These are phyloP conservation scores for Dioscorea zingiberensis DNA, from an alignment of 106 monocot species.

Conservation along the genomic window DNA sequence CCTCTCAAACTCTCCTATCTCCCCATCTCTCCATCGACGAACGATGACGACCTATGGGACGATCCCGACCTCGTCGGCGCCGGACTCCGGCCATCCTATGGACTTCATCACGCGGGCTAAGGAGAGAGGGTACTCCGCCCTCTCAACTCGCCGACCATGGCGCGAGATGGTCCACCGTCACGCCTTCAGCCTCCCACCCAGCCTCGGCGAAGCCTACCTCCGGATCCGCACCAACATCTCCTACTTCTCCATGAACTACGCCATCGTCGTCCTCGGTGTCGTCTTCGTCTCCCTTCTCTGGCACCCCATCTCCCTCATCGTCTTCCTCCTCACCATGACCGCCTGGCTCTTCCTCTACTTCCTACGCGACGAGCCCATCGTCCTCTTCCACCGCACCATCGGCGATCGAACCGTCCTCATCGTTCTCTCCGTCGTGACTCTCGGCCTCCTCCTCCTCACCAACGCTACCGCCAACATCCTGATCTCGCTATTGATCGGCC, in stretches of 20 bases:
- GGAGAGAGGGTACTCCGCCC: constrained; percentile 42
- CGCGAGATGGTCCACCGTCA: constrained; percentile 33
- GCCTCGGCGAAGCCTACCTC: constrained; percentile 56
- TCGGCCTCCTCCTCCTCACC: constrained; percentile 63
- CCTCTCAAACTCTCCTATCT: neutral
- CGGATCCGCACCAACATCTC: constrained; percentile 55
- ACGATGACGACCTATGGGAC: constrained; percentile 71
- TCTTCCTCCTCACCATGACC: constrained; percentile 35
- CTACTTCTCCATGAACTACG: constrained; percentile 88
- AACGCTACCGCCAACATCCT: constrained; percentile 53
- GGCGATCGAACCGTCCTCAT: constrained; percentile 38
- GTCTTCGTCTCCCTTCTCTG: constrained; percentile 74
- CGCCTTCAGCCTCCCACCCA: constrained; percentile 45
- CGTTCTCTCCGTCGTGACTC: constrained; percentile 50
- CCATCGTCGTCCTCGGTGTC: constrained; percentile 59
- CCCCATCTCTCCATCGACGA: neutral
- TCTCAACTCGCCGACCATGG: constrained; percentile 72
- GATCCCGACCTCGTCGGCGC: constrained; percentile 46
- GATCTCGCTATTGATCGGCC: constrained; percentile 35
- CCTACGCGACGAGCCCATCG: constrained; percentile 67
- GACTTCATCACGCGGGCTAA: constrained; percentile 69
- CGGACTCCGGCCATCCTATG: constrained; percentile 6
- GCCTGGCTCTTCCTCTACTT: constrained; percentile 63
- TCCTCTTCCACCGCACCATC: constrained; percentile 42
- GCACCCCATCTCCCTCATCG: constrained; percentile 68